Evolutionary conservation across 2,329 filamentous ascomycete genomes (phyloP).

Genomic region (Paecilomyces variotii): DNA sequence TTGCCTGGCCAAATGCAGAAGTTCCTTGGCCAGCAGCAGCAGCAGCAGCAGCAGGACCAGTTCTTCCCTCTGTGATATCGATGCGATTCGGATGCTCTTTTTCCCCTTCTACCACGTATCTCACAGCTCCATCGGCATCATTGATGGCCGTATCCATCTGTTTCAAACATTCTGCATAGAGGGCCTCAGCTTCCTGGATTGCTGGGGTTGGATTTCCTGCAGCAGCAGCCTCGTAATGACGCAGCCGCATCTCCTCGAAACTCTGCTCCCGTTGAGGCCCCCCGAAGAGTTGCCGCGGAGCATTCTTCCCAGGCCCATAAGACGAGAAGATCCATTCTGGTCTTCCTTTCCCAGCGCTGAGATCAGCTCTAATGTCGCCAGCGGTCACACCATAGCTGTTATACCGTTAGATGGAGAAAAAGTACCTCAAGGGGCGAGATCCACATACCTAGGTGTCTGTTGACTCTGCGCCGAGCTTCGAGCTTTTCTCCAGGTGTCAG

Average conservation of each 20-base stretch:
- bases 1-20: conserved; percentile 18
- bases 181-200: conserved; percentile 42
- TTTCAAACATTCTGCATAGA: conserved; percentile 57
- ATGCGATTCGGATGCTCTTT: conserved; percentile 68
- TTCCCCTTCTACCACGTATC: conserved; percentile 58
- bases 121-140: conserved; percentile 63
- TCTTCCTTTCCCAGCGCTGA: conserved; percentile 53
- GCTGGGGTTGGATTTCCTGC: conserved; percentile 52
- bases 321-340: conserved; percentile 82
- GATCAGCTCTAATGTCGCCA: conserved; percentile 56
- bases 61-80: conserved; percentile 41
- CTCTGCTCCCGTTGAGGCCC: conserved; percentile 73
- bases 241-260: conserved; percentile 73
- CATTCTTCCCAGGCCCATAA: conserved; percentile 70
- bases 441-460: conserved; percentile 17
- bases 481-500: not conserved
- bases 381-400: conserved; percentile 44
- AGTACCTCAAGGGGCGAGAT: conserved; percentile 18
- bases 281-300: conserved; percentile 76
- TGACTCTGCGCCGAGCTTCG: conserved; percentile 8
- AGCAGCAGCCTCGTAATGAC: conserved; percentile 58
- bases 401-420: not conserved
- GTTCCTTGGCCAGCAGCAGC: conserved; percentile 19
- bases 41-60: conserved; percentile 10
- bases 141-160: conserved; percentile 65